Base-by-base conservation (phyloP, 164 flowering plant genomes). In the Hamamelis virginiana region DNA sequence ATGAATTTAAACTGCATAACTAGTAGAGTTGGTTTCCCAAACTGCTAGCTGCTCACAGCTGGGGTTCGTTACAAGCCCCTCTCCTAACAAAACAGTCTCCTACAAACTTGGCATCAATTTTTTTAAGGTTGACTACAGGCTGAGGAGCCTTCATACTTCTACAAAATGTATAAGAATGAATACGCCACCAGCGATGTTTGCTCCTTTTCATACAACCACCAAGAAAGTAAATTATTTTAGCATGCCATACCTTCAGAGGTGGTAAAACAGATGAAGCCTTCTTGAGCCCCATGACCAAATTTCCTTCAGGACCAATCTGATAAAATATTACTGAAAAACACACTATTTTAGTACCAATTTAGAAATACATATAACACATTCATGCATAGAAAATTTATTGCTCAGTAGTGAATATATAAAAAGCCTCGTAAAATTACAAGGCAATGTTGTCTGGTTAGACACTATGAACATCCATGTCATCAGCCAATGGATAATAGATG, bases 291-390 rank as follows among this genome's bases (percentile, higher is more conserved):
- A 78, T 72, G 22, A 75, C 64, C 65, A 78, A 27, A 19, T 65
- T 53, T 23, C 73, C 74, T 33, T 70, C 73, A 15, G 75, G 78
- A 52, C 74, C 76, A 0, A 61, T 53, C 21, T 71, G 62, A 26
- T 65, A 64, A 72, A 78, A 78, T 23, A 65, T 75, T 10, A 78
- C 81, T 74, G 76, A 60, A 47, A 55, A 44, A 56, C 22, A 45
- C 25, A 27, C 26, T 2, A 27, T 46, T 26, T 59, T 56, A 48
- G 58, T 47, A 22, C 48, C 48, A 25, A 4, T 11, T 11, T 56
- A 11, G 16, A 4, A n/a, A 26, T 13, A 50, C 16, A 13, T n/a
- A 50, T 50, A 50, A 4, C n/a, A 50, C n/a, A n/a, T 12, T 50
- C 53, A 12, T 15, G 53, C 6, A 50, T 18, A 14, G 41, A 50